These are phyloP conservation scores for Pseudomassariella vexata DNA, from an alignment of 2,329 filamentous ascomycete genomes.

Conservation along the genomic window DNA sequence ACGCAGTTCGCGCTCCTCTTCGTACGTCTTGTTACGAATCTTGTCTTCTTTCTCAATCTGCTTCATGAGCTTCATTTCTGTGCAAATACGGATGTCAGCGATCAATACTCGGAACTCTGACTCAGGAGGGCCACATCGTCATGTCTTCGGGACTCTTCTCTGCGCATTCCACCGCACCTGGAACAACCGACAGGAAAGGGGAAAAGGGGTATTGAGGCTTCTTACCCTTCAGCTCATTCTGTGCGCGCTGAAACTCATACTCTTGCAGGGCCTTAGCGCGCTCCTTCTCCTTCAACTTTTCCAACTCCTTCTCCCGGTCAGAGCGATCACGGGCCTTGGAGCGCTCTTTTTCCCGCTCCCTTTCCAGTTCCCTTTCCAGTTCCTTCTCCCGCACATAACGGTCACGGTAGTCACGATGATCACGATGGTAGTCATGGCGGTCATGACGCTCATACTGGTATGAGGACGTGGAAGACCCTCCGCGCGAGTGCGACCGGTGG, in stretches of 20 bases:
- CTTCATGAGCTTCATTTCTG: constrained; percentile 35
- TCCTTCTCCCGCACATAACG: no score
- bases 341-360: constrained; percentile 19
- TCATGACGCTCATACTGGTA: no score
- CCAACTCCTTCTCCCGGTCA: constrained; percentile 29
- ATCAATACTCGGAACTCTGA: no score
- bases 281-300: constrained; percentile 34
- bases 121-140: no score
- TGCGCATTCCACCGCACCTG: no score
- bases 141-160: no score
- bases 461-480: constrained; percentile 23
- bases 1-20: constrained; percentile 31
- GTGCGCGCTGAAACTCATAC: no score
- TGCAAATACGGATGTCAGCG: no score
- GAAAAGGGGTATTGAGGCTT: no score
- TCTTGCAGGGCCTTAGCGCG: constrained; percentile 22
- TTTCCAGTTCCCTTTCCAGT: constrained; percentile 26
- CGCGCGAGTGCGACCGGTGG: constrained; percentile 27
- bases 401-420: constrained; percentile 20
- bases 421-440: constrained; percentile 14
- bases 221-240: no score
- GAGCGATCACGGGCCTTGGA: no score
- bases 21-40: constrained; percentile 30
- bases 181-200: no score
- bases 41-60: constrained; percentile 35